Conservation (phyloP, 805 yeast genomes). For the Metschnikowia sp. region DNA sequence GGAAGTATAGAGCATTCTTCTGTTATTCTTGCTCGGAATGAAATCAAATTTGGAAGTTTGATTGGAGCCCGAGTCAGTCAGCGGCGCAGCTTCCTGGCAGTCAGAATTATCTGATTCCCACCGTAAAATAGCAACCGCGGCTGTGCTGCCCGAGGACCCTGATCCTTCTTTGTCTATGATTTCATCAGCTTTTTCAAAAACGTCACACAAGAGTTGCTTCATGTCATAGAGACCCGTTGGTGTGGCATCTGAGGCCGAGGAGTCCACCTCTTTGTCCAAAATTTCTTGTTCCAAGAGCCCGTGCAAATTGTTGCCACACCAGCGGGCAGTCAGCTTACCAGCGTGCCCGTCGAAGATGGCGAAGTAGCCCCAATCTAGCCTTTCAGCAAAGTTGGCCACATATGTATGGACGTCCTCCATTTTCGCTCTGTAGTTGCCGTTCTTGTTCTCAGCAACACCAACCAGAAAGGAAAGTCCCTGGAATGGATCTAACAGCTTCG, state of each 20-base stretch:
- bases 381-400: slow-evolving; percentile 87
- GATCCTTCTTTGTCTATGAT: slow-evolving; percentile 56
- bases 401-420: slow-evolving; percentile 98
- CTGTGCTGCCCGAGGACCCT: slow-evolving; percentile 89
- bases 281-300: slow-evolving; percentile 59
- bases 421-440: slow-evolving; percentile 71
- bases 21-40: slow-evolving; percentile 47
- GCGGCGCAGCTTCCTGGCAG: neutral
- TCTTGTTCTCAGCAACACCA: slow-evolving; percentile 90
- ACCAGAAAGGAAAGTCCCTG: slow-evolving; percentile 67
- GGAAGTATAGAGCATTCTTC: slow-evolving; percentile 82
- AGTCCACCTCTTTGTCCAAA: slow-evolving; percentile 19
- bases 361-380: slow-evolving; percentile 90
- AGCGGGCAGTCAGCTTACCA: slow-evolving; percentile 86
- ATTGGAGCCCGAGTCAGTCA: neutral
- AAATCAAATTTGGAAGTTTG: slow-evolving; percentile 39
- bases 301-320: slow-evolving; percentile 90
- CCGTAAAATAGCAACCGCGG: slow-evolving; percentile 85
- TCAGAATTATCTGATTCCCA: slow-evolving; percentile 56
- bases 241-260: slow-evolving; percentile 17
- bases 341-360: slow-evolving; percentile 98
- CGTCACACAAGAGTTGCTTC: slow-evolving; percentile 59
- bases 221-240: slow-evolving; percentile 41
- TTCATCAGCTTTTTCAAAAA: slow-evolving; percentile 75
- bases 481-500: slow-evolving; percentile 39